Conservation (phyloP, 2,329 filamentous ascomycete species). For the Eutypella sp. region DNA sequence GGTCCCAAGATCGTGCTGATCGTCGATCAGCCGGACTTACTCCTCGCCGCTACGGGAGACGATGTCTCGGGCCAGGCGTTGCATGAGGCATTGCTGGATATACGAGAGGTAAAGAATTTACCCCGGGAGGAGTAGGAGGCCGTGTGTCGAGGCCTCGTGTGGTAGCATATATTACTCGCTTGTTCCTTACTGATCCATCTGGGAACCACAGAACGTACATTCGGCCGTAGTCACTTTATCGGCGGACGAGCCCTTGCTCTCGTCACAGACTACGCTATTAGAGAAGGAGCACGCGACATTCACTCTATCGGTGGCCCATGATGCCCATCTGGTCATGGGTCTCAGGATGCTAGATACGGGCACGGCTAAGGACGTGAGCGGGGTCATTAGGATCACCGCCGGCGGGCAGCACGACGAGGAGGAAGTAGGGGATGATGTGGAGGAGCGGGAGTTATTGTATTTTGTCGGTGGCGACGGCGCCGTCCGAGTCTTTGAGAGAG, state of each 20-base stretch:
- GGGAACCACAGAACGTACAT: constrained; percentile 59
- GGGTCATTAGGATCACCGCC: constrained; percentile 71
- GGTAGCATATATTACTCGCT: constrained; percentile 2
- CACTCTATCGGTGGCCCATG: constrained; percentile 66
- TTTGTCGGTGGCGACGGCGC: constrained; percentile 73
- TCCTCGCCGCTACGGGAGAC: constrained; percentile 55
- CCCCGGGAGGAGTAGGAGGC: too few relatives aligned
- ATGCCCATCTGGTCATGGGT: constrained; percentile 65
- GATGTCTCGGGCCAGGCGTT: constrained; percentile 41
- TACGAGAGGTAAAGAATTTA: constrained; percentile 64
- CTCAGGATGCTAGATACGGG: constrained; percentile 79
- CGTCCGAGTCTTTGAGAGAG: constrained; percentile 80
- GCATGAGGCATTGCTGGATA: constrained; percentile 50
- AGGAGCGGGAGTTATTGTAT: constrained; percentile 73
- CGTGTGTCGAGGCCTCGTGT: too few relatives aligned
- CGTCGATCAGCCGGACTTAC: constrained; percentile 60
- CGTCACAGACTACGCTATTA: constrained; percentile 54
- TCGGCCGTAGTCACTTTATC: constrained; percentile 62
- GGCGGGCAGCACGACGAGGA: constrained; percentile 36
- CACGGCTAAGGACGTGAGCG: constrained; percentile 84
- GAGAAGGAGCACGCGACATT: constrained; percentile 70
- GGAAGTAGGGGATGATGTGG: constrained; percentile 25
- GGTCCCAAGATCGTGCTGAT: constrained; percentile 50
- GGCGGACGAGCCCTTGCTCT: constrained; percentile 70
- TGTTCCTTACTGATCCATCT: too few relatives aligned